Percentiles rank a stretch among this genome's conserved stretches.
phyloP scores from a whole-genome alignment of 495 filamentous ascomycete species.

The Sphaerosporella brunnea region DNA sequence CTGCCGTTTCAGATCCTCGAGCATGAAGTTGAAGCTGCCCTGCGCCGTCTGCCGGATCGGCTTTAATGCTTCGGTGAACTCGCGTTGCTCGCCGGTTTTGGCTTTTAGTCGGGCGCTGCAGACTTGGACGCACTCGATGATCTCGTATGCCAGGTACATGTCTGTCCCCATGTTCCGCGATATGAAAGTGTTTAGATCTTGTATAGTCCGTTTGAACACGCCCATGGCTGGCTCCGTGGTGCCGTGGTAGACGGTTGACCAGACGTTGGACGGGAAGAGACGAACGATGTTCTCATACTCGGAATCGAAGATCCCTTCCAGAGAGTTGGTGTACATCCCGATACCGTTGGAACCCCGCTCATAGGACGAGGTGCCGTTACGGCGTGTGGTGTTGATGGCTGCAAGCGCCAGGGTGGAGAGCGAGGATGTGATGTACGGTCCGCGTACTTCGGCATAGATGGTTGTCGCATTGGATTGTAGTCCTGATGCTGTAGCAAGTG shows the following conservation, averaged over 20 bases:
- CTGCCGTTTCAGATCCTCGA: constrained; percentile 68
- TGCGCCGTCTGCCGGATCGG: constrained; percentile 87
- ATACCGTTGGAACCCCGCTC: constrained; percentile 85
- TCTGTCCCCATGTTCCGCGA: constrained; percentile 73
- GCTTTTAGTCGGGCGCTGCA: constrained; percentile 63
- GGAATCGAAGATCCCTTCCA: constrained; percentile 68
- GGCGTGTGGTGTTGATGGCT: constrained; percentile 52
- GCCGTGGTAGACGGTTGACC: constrained; percentile 54
- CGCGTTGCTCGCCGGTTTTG: constrained; percentile 72
- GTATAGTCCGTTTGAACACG: constrained; percentile 69
- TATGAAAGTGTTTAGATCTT: constrained; percentile 79
- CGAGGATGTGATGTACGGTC: constrained; percentile 62
- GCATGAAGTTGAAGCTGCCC: constrained; percentile 58
- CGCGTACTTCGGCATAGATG: constrained; percentile 70
- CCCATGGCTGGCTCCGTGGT: constrained; percentile 59
- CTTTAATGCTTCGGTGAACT: constrained; percentile 65
- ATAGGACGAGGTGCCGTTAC: constrained; percentile 58
- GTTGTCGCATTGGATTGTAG: constrained; percentile 41
- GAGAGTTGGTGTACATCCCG: constrained; percentile 65
- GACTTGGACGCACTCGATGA: constrained; percentile 74
- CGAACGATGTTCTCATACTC: constrained; percentile 77
- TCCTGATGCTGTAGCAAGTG: constrained; percentile 33
- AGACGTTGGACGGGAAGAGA: constrained; percentile 71
- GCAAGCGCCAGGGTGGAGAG: constrained; percentile 73
- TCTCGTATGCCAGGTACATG: constrained; percentile 90